A percentile compares a stretch with the other conserved stretches of the same genome.
Conservation (phyloP, 2,329 filamentous ascomycete species). For the Penicillium digitatum region DNA sequence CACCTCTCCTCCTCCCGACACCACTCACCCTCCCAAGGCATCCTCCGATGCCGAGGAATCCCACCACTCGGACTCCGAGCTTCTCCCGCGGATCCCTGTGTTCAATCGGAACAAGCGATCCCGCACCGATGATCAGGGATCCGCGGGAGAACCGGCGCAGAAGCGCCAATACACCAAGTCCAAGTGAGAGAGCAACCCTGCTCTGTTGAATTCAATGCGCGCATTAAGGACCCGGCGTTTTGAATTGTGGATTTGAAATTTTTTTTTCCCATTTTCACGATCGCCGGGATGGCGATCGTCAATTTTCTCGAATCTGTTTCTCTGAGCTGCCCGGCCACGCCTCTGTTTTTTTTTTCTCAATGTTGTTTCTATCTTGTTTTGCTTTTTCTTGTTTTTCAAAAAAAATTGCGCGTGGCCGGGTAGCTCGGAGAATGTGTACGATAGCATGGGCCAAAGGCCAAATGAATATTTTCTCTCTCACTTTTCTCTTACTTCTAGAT, state of each 20-base stretch:
- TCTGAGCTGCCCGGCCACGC: conserved; percentile 4
- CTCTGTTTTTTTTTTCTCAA: conserved; percentile 2
- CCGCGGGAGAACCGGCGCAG: conserved; percentile 8
- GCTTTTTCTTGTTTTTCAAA: conserved; percentile 4
- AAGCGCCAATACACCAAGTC: conserved; percentile 16
- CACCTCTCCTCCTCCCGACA: neutral
- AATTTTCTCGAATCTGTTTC: conserved; percentile 1
- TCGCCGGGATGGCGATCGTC: neutral
- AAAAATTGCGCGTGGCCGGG: conserved; percentile 16
- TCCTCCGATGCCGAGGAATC: neutral
- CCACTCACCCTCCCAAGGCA: neutral
- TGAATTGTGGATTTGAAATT: neutral
- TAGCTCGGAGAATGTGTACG: conserved; percentile 17
- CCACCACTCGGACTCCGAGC: conserved; percentile 2
- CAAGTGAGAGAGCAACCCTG: conserved; percentile 5
- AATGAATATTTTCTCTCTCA: conserved; percentile 10
- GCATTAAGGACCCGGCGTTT: conserved; percentile 9
- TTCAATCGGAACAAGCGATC: conserved; percentile 13
- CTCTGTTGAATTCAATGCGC: conserved; percentile 1
- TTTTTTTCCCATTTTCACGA: neutral
- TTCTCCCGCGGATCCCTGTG: conserved; percentile 2
- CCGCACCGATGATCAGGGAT: conserved; percentile 10
- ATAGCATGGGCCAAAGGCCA: conserved; percentile 19
- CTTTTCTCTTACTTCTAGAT: neutral
- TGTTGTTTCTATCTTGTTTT: conserved; percentile 1